Evolutionary conservation across 2,329 filamentous ascomycete genomes (phyloP), one percentile per base, ranked within the genome.

Genomic region (Stagonosporopsis vannaccii): DNA sequence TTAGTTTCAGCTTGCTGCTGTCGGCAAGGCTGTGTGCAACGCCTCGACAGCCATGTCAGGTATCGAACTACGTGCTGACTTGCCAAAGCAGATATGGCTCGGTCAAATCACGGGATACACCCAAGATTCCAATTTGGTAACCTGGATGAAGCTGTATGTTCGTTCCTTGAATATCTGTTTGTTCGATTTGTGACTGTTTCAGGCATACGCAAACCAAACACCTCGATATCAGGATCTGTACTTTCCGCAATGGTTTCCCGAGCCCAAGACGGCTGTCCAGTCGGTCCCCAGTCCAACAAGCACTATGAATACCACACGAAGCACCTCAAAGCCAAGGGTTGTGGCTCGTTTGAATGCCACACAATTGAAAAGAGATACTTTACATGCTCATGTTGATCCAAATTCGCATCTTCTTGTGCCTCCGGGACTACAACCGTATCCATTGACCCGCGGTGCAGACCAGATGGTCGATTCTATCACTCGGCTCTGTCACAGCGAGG

Each of bases 41-140:
- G 15, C 11, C 15, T 20, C 26, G n/a, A n/a, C 2, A 44, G 28
- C 42, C 5, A 30, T 32, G 26, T 32, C 9, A 9, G 19, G 42
- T 17, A 8, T 33, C 19, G n/a, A 43, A 17, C 19, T 26, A 20
- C 28, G 26, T 56, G 68, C 70, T 74, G 62, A 74, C 66, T 41
- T 37, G 30, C 22, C 32, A 30, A 51, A 67, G 69, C 36, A 63
- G 59, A 57, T 45, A 75, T 75, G 72, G 61, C 69, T 20, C 68
- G 69, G 40, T 52, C 19, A 19, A 32, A 53, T 23, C 66, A 60
- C 49, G 58, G 57, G 39, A 47, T 36, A 42, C 59, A 41, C 26
- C 62, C 61, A 23, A 23, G 37, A 6, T 65, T 71, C 53, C 58
- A 61, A 30, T 59, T 60, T 33, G 49, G 41, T 40, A 43, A 46